Evolutionary conservation across 352 stramenopile genomes (phyloP).

Genomic region (Lagenidium sp.): DNA sequence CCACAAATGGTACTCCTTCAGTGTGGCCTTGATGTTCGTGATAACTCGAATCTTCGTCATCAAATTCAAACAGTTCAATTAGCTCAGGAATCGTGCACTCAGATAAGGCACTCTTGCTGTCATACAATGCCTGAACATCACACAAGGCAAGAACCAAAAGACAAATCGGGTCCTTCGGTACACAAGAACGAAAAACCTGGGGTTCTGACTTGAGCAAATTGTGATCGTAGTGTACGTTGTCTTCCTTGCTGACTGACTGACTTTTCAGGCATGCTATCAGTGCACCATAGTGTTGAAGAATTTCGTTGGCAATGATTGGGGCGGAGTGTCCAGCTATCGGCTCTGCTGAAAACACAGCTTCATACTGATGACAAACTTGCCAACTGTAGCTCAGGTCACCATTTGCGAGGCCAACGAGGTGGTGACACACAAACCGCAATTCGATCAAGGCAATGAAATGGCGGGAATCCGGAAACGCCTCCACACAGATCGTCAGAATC

Average conservation of each 20-base stretch:
- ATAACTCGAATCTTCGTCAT: conserved; percentile 72
- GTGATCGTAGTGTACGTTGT: no score
- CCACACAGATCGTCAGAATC: conserved; percentile 48
- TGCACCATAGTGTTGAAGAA: conserved; percentile 66
- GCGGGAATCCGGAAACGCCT: conserved; percentile 59
- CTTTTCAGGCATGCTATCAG: conserved; percentile 48
- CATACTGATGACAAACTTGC: conserved; percentile 66
- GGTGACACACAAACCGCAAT: conserved; percentile 74
- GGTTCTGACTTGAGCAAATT: conserved; percentile 1
- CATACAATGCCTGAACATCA: conserved; percentile 71
- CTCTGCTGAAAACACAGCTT: conserved; percentile 17
- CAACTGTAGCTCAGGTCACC: conserved; percentile 57
- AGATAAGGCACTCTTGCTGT: conserved; percentile 61
- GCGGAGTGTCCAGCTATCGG: conserved; percentile 46
- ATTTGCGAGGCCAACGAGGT: conserved; percentile 58
- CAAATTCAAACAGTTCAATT: conserved; percentile 67
- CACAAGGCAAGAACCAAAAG: conserved; percentile 66
- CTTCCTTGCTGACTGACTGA: no score
- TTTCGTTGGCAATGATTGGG: conserved; percentile 61
- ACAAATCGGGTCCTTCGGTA: conserved; percentile 41
- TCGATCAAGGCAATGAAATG: conserved; percentile 67
- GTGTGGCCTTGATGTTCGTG: no score
- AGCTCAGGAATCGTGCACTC: conserved; percentile 59
- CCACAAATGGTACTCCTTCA: no score
- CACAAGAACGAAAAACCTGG: conserved; percentile 21